Percentiles rank a stretch among this genome's conserved stretches.
Evolutionary conservation across 345 rosid genomes (phyloP).

Genomic region (Eucalyptus rudis): DNA sequence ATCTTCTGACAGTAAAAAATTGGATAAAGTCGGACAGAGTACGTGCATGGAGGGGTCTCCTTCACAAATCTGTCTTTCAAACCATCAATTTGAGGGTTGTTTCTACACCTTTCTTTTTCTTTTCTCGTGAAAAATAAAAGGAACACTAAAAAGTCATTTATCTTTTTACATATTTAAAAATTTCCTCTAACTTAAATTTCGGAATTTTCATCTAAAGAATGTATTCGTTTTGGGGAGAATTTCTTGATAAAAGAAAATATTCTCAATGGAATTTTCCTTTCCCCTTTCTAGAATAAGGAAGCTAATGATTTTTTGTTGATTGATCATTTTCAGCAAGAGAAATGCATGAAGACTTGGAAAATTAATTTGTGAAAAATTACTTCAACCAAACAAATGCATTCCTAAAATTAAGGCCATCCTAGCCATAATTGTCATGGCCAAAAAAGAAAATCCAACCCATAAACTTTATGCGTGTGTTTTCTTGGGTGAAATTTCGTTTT

Average conservation of each 20-base stretch:
- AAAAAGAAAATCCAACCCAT: neutral
- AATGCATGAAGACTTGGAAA: fast-evolving
- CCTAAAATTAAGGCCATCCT: neutral
- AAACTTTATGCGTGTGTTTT: neutral
- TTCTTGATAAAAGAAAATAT: neutral
- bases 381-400: no score
- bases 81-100: neutral
- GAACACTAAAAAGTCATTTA: neutral
- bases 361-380: no score
- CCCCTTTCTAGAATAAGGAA: neutral
- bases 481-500: neutral
- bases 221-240: neutral
- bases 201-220: neutral
- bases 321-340: neutral
- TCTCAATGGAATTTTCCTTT: neutral
- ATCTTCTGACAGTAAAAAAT: fast-evolving
- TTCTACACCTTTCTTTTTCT: neutral
- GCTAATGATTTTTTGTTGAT: neutral
- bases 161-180: neutral
- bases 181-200: neutral
- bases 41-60: neutral
- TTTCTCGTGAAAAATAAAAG: neutral
- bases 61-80: neutral
- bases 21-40: neutral
- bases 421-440: neutral